Conservation (phyloP, 305 asterid genomes). For the Fraxinus sp. region DNA sequence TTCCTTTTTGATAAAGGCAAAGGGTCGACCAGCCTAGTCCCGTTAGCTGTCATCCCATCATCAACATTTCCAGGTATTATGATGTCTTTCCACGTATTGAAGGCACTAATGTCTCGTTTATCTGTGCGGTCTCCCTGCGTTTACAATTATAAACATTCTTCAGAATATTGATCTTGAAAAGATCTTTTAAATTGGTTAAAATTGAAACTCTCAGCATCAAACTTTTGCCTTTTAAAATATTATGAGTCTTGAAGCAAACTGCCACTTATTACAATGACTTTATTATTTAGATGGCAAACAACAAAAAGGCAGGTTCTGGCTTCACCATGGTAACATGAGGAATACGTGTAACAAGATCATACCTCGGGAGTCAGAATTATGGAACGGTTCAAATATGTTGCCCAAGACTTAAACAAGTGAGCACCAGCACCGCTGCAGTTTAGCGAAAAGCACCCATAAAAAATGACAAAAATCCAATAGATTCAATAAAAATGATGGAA, state of each 20-base stretch:
- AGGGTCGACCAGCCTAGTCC: constrained; percentile 67
- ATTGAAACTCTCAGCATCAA: neutral
- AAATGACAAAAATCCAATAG: neutral
- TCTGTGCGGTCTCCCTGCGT: constrained; percentile 92
- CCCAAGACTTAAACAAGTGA: constrained; percentile 97
- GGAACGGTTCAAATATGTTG: constrained; percentile 76
- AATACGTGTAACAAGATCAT: neutral
- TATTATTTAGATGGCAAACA: neutral
- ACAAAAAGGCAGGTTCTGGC: neutral
- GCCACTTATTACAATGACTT: neutral
- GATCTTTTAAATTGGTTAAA: neutral
- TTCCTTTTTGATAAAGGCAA: constrained; percentile 79
- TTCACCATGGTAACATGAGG: neutral
- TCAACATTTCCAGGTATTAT: constrained; percentile 92
- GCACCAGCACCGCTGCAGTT: constrained; percentile 96
- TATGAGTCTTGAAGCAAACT: neutral
- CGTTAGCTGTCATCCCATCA: constrained; percentile 77
- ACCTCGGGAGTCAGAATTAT: constrained; percentile 97
- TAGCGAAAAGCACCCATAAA: constrained; percentile 21
- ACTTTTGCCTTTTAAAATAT: neutral
- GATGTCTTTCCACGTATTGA: constrained; percentile 94
- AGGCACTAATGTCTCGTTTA: constrained; percentile 87
- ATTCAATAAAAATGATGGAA: constrained; percentile 15
- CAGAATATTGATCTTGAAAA: constrained; percentile 8
- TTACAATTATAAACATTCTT: constrained; percentile 11